A percentile compares a stretch with the other conserved stretches of the same genome.
Conservation (phyloP, 192 early-diverging fungal genomes). For the Backusella luteola region DNA sequence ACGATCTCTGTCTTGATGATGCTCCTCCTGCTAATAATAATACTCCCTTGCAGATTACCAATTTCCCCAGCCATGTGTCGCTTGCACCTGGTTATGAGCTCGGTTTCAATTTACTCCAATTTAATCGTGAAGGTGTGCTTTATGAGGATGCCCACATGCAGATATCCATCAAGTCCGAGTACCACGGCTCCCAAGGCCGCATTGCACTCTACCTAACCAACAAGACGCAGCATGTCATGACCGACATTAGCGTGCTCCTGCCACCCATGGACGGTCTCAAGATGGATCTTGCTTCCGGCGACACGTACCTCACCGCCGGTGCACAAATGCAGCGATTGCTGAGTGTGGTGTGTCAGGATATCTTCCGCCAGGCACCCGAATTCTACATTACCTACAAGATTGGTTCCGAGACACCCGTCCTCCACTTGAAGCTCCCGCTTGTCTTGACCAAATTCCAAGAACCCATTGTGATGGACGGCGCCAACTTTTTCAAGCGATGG, state of each 20-base stretch:
- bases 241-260: slow-evolving; percentile 55
- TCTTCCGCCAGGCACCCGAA: slow-evolving; percentile 57
- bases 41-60: slow-evolving; percentile 22
- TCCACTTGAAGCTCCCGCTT: slow-evolving; percentile 79
- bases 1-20: slow-evolving; percentile 25
- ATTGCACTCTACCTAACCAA: slow-evolving; percentile 92
- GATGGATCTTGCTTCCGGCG: slow-evolving; percentile 40
- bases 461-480: slow-evolving; percentile 68
- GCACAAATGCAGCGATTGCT: slow-evolving; percentile 83
- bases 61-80: slow-evolving; percentile 39
- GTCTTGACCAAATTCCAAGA: slow-evolving; percentile 86
- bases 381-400: slow-evolving; percentile 69
- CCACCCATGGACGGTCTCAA: slow-evolving; percentile 49
- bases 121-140: slow-evolving; percentile 81
- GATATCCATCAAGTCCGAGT: slow-evolving; percentile 92
- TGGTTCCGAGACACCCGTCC: slow-evolving; percentile 40
- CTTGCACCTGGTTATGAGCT: slow-evolving; percentile 51
- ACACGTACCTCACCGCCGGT: slow-evolving; percentile 57
- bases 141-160: slow-evolving; percentile 90
- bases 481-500: slow-evolving; percentile 91
- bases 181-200: slow-evolving; percentile 85
- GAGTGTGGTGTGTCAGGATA: slow-evolving; percentile 70
- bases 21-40: background rate
- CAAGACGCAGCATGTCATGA: slow-evolving; percentile 72
- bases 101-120: slow-evolving; percentile 63